Evolutionary conservation across 2,329 filamentous ascomycete genomes (phyloP).

Genomic region (Penicillium glabrum): DNA sequence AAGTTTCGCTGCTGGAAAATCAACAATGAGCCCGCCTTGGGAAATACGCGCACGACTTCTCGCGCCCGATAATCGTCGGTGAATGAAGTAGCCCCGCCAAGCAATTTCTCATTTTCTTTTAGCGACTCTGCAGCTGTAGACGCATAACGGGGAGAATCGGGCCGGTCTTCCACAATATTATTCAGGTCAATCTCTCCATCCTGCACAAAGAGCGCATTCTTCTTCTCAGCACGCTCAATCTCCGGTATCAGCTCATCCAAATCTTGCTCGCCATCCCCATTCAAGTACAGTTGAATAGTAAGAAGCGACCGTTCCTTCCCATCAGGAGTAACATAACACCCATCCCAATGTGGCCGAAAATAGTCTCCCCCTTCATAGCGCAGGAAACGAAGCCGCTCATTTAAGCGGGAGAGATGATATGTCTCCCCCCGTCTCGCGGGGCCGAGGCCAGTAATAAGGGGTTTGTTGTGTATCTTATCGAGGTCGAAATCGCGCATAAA

Average conservation of each 20-base stretch:
- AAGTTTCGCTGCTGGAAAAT: conserved; percentile 57
- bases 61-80: conserved; percentile 32
- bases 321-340: conserved; percentile 59
- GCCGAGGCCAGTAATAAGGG: conserved; percentile 47
- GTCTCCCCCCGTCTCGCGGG: conserved; percentile 45
- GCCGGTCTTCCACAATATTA: background rate
- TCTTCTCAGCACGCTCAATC: conserved; percentile 15
- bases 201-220: conserved; percentile 4
- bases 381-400: conserved; percentile 73
- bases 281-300: conserved; percentile 59
- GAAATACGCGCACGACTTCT: conserved; percentile 45
- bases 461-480: conserved; percentile 38
- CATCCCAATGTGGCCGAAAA: conserved; percentile 72
- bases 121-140: background rate
- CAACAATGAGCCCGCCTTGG: conserved; percentile 53
- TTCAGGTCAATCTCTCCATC: conserved; percentile 21
- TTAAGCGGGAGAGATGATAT: conserved; percentile 51
- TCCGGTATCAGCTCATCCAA: conserved; percentile 25
- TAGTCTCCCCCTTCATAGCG: conserved; percentile 71
- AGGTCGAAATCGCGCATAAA: conserved; percentile 51
- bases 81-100: conserved; percentile 58
- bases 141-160: background rate
- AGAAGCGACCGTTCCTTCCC: conserved; percentile 52
- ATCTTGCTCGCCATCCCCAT: conserved; percentile 43
- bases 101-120: conserved; percentile 32